These are phyloP conservation scores for Zymoseptoria pseudotritici DNA, from an alignment of 2,329 filamentous ascomycete species.

Conservation along the genomic window DNA sequence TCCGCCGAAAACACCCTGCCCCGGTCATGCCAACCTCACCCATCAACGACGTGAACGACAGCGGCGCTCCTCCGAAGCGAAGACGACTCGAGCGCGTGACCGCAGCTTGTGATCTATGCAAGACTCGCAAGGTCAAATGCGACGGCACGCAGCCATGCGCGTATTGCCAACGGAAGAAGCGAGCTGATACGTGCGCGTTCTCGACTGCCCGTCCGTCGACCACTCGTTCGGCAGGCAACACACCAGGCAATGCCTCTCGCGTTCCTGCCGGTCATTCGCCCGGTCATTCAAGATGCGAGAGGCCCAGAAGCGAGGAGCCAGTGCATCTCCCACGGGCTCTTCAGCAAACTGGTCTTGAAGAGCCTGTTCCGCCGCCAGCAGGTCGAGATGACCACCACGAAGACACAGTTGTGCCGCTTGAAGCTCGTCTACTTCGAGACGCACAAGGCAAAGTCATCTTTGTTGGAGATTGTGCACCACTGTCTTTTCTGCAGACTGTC, in stretches of 20 bases:
- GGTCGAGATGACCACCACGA: conserved; percentile 24
- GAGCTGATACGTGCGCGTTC: conserved; percentile 35
- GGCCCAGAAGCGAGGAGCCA: conserved; percentile 4
- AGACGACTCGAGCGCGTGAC: conserved; percentile 20
- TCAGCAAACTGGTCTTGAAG: conserved; percentile 4
- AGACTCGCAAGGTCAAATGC: conserved; percentile 45
- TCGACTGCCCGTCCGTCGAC: conserved; percentile 32
- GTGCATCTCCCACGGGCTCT: not conserved
- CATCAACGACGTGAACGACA: not conserved
- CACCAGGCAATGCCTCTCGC: conserved; percentile 16
- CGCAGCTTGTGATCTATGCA: conserved; percentile 40
- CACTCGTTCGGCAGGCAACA: conserved; percentile 27
- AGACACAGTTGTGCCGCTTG: conserved; percentile 36
- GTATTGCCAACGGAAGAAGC: conserved; percentile 40
- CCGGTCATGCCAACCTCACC: not conserved
- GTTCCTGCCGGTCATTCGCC: not conserved
- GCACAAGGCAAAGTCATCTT: conserved; percentile 49
- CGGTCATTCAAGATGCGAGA: not conserved
- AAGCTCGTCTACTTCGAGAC: conserved; percentile 43
- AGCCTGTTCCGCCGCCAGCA: conserved; percentile 12
- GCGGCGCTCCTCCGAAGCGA: conserved; percentile 7
- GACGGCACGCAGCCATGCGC: conserved; percentile 45
- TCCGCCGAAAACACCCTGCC: not conserved
- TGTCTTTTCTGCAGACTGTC: conserved; percentile 48
- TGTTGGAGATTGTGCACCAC: conserved; percentile 47